Evolutionary conservation across 2,329 filamentous ascomycete species (phyloP).

Genomic region (Colletotrichum sp.): DNA sequence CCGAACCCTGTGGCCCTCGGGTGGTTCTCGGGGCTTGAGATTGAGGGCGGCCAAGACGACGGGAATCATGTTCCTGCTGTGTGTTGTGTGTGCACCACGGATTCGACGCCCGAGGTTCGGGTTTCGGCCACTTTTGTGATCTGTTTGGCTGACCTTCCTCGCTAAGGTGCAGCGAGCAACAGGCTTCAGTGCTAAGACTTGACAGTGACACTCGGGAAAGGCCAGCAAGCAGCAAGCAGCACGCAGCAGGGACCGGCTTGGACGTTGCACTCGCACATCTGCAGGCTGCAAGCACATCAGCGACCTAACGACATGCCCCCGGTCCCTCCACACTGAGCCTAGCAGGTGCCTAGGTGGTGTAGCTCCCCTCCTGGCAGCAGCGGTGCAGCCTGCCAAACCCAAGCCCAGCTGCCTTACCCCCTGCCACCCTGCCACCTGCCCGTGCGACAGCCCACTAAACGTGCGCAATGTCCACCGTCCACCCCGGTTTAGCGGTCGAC

Average conservation of each 20-base stretch:
- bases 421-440: neutral
- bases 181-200: slow-evolving; percentile 2
- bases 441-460: neutral
- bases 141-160: neutral
- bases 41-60: neutral
- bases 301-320: neutral
- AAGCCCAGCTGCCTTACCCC: neutral
- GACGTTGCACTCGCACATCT: neutral
- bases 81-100: neutral
- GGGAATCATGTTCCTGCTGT: neutral
- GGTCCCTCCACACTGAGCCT: neutral
- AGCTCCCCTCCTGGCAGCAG: neutral
- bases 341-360: neutral
- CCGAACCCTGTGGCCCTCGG: neutral
- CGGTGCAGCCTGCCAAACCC: neutral
- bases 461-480: neutral
- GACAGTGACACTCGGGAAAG: neutral
- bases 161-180: neutral
- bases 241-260: neutral
- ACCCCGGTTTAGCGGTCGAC: neutral
- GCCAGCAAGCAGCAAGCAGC: neutral
- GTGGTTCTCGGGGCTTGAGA: neutral
- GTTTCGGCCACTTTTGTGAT: neutral
- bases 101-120: neutral
- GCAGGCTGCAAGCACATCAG: neutral